These are phyloP conservation scores for Botrytis paeoniae DNA, from an alignment of 2,329 filamentous ascomycete genomes.

Conservation along the genomic window DNA sequence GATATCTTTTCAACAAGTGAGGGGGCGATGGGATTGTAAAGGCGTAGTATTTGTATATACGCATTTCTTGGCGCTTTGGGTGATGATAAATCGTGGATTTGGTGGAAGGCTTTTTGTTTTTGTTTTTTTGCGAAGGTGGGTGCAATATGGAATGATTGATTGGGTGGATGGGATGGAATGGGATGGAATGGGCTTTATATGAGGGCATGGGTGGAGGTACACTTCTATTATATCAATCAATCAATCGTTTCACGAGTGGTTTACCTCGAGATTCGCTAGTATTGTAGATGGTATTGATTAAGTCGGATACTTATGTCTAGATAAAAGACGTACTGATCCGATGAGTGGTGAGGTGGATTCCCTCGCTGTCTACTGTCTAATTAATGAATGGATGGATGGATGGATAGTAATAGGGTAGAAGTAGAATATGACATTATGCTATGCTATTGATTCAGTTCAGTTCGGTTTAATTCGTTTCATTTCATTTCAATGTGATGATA, in stretches of 20 bases:
- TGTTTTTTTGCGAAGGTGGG: background rate
- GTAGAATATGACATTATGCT: background rate
- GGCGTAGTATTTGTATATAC: constrained; percentile 13
- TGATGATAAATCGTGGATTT: background rate
- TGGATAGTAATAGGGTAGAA: background rate
- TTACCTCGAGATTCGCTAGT: background rate
- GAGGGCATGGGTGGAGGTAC: background rate
- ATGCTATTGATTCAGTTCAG: too few species aligned
- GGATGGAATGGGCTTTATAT: background rate
- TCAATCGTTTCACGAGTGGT: background rate
- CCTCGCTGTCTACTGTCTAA: background rate
- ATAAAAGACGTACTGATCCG: background rate
- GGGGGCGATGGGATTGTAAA: background rate
- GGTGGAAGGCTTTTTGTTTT: background rate
- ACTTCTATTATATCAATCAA: background rate
- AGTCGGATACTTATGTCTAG: background rate
- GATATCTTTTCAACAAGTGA: background rate
- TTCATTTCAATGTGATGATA: too few species aligned
- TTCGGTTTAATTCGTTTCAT: too few species aligned
- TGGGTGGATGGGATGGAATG: background rate
- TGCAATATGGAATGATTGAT: background rate
- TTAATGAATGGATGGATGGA: too few species aligned
- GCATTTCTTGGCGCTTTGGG: constrained; percentile 14
- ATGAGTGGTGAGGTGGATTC: background rate
- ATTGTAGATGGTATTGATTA: background rate